These are phyloP conservation scores for Nemophila menziesii DNA, from an alignment of 257 asterid genomes.

Conservation along the genomic window DNA sequence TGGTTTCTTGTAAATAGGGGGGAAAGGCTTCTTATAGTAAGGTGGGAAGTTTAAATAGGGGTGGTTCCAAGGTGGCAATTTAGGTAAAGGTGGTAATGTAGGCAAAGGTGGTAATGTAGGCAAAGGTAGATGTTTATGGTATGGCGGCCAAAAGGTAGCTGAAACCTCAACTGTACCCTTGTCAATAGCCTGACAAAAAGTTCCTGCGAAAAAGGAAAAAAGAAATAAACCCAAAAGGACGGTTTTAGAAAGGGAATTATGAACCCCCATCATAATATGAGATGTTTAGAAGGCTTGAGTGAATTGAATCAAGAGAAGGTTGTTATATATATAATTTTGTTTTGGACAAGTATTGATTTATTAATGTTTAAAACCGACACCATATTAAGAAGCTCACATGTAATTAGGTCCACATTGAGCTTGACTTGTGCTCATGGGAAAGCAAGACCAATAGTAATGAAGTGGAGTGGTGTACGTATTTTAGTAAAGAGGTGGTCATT, in stretches of 20 bases:
- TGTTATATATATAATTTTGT: neutral
- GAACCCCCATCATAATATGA: slow-evolving; percentile 46
- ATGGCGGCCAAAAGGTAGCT: slow-evolving; percentile 4
- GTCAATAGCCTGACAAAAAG: slow-evolving; percentile 31
- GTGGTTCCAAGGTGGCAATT: neutral
- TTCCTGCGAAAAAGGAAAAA: slow-evolving; percentile 18
- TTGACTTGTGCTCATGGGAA: neutral
- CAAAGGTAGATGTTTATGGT: neutral
- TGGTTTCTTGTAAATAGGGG: slow-evolving; percentile 5
- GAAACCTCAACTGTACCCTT: slow-evolving; percentile 29
- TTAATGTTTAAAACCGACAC: neutral
- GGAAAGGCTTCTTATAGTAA: slow-evolving; percentile 1
- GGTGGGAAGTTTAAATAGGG: slow-evolving; percentile 2
- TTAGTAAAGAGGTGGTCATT: neutral
- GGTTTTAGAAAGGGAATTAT: slow-evolving; percentile 26
- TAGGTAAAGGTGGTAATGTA: neutral
- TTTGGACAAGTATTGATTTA: neutral
- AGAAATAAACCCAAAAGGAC: slow-evolving; percentile 17
- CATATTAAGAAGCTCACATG: neutral
- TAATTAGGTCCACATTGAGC: neutral
- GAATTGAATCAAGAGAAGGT: neutral
- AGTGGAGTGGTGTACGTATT: too few species aligned
- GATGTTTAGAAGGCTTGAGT: neutral
- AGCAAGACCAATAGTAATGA: neutral
- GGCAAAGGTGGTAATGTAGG: neutral